phyloP scores from a whole-genome alignment of 345 rosid genomes.

The Dipteronia sinensis region DNA sequence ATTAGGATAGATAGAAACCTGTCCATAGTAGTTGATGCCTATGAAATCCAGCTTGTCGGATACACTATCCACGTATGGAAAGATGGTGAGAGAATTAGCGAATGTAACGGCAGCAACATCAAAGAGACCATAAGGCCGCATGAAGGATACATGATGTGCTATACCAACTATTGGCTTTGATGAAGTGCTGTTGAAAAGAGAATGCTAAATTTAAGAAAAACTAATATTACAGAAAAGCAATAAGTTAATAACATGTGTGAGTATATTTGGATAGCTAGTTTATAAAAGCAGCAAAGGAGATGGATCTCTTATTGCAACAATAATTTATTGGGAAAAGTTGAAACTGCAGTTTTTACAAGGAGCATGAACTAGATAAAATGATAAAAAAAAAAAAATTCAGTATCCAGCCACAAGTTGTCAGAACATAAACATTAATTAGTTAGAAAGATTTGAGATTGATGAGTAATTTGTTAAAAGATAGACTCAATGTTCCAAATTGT shows the following conservation, averaged over 20 bases:
- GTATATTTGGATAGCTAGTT: too few relatives aligned
- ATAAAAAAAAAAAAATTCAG: too few relatives aligned
- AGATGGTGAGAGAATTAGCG: slow-evolving; percentile 73
- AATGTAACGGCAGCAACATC: slow-evolving; percentile 76
- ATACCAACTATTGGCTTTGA: slow-evolving; percentile 63
- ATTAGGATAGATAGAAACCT: slow-evolving; percentile 44
- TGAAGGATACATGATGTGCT: slow-evolving; percentile 92
- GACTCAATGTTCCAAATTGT: slow-evolving; percentile 1
- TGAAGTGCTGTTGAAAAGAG: slow-evolving; percentile 29
- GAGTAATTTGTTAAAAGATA: too few relatives aligned
- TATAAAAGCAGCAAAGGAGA: too few relatives aligned
- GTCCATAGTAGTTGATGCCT: slow-evolving; percentile 97
- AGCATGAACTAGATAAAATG: too few relatives aligned
- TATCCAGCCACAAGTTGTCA: too few relatives aligned
- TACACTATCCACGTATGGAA: slow-evolving; percentile 76
- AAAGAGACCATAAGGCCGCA: slow-evolving; percentile 89
- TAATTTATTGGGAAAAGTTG: too few relatives aligned
- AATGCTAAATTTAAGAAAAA: not conserved
- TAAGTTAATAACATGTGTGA: too few relatives aligned
- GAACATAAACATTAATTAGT: too few relatives aligned
- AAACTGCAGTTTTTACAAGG: too few relatives aligned
- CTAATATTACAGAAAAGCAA: not conserved
- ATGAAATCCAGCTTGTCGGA: slow-evolving; percentile 75
- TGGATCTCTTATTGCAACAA: too few relatives aligned
- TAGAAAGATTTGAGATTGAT: too few relatives aligned